phyloP scores from a whole-genome alignment of 208 protist species.

The Phytomonas sp. region DNA sequence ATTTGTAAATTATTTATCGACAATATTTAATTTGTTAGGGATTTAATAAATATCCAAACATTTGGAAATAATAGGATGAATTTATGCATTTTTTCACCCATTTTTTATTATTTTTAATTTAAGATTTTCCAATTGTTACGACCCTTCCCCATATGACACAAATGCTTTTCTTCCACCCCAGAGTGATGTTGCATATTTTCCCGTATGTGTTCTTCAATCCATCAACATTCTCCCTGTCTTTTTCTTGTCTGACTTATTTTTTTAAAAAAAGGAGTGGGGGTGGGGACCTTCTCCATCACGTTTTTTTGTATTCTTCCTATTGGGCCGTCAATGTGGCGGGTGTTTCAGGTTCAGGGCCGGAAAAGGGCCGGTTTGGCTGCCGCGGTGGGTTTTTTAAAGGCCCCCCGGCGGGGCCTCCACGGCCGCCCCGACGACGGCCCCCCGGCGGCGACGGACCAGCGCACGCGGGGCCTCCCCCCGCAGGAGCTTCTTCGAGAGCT shows the following conservation, averaged over 20 bases:
- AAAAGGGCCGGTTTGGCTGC: not conserved
- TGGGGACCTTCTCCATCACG: no score
- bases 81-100: not conserved
- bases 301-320: not conserved
- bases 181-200: not conserved
- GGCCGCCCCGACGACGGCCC: slow-evolving; percentile 19
- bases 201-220: not conserved
- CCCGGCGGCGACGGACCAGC: slow-evolving; percentile 47
- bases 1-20: not conserved
- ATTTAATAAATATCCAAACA: not conserved
- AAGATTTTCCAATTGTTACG: not conserved
- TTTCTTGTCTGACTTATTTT: not conserved
- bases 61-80: slow-evolving; percentile 1
- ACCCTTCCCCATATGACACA: slow-evolving; percentile 8
- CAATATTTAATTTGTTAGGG: not conserved
- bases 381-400: not conserved
- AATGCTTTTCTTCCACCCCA: slow-evolving; percentile 3
- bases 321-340: not conserved
- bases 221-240: no score
- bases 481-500: slow-evolving; percentile 50
- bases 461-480: slow-evolving; percentile 66
- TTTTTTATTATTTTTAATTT: slow-evolving; percentile 8
- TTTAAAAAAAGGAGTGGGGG: not conserved
- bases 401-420: slow-evolving; percentile 2
- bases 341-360: not conserved